Conservation (phyloP, 2,329 filamentous ascomycete genomes). For the Metarhizium humberi region DNA sequence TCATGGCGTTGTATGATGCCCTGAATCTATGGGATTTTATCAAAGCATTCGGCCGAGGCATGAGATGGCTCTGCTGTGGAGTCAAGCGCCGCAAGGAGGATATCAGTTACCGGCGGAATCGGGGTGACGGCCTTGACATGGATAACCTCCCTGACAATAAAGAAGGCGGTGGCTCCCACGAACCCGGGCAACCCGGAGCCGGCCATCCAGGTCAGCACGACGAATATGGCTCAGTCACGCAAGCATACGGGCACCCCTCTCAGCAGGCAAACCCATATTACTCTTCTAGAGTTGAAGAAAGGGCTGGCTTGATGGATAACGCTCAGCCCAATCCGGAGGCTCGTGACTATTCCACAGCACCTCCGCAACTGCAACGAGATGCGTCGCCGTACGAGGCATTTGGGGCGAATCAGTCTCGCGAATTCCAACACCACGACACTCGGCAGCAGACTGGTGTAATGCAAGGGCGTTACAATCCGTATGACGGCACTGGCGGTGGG, state of each 20-base stretch:
- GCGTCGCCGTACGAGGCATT: conserved; percentile 1
- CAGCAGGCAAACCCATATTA: conserved; percentile 21
- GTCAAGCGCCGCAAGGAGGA: conserved; percentile 50
- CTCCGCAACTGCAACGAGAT: conserved; percentile 5
- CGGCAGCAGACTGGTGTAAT: not conserved
- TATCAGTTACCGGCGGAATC: conserved; percentile 32
- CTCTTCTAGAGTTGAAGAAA: conserved; percentile 31
- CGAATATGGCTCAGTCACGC: conserved; percentile 19
- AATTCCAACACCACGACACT: not conserved
- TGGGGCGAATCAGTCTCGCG: not conserved
- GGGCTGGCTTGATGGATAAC: conserved; percentile 32
- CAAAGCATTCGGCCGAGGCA: conserved; percentile 68
- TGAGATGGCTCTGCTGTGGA: conserved; percentile 74
- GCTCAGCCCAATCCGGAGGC: conserved; percentile 20
- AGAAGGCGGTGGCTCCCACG: conserved; percentile 11
- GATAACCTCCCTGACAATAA: conserved; percentile 26
- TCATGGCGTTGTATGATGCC: conserved; percentile 59
- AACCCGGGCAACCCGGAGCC: conserved; percentile 9
- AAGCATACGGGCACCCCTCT: conserved; percentile 26
- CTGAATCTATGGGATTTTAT: conserved; percentile 76
- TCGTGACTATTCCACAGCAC: conserved; percentile 1
- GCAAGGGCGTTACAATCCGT: conserved; percentile 3
- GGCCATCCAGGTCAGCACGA: not conserved
- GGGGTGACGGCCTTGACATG: conserved; percentile 25
- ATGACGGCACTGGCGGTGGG: not conserved